Evolutionary conservation across 176 grass and related monocot species (phyloP).

Genomic region (Chloris gayana): DNA sequence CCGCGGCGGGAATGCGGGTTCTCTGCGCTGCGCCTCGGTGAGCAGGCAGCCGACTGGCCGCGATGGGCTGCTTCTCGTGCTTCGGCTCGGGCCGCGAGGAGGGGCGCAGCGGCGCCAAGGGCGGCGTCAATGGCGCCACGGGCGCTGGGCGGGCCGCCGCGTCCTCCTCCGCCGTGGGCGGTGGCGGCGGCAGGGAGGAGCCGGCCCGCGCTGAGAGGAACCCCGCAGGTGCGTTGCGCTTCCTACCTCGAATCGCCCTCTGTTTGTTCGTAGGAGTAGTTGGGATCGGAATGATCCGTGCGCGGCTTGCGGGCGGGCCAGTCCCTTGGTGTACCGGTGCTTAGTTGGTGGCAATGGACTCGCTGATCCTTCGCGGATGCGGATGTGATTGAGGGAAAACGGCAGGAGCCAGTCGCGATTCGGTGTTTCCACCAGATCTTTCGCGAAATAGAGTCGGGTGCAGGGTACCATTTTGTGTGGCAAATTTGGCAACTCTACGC

Average conservation of each 20-base stretch:
- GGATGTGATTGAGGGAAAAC: slow-evolving; percentile 26
- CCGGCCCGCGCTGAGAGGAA: slow-evolving; percentile 40
- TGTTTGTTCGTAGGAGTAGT: slow-evolving; percentile 25
- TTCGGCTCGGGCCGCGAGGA: slow-evolving; percentile 57
- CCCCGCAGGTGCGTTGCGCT: slow-evolving; percentile 43
- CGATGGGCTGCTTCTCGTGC: slow-evolving; percentile 93
- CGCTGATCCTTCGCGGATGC: slow-evolving; percentile 24
- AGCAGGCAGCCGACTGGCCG: neutral
- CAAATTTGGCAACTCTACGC: neutral
- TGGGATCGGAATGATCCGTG: slow-evolving; percentile 46
- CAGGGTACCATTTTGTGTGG: neutral
- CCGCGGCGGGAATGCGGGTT: slow-evolving; percentile 45
- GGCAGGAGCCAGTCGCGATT: neutral
- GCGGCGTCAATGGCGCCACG: neutral
- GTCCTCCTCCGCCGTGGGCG: slow-evolving; percentile 32
- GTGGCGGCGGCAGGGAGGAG: slow-evolving; percentile 34
- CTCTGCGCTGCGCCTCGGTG: slow-evolving; percentile 3
- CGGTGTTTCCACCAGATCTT: slow-evolving; percentile 19
- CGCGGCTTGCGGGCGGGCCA: neutral
- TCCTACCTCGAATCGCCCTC: neutral
- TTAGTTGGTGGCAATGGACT: neutral
- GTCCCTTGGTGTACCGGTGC: slow-evolving; percentile 8
- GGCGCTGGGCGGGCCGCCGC: slow-evolving; percentile 26
- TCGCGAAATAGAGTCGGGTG: too few species aligned
- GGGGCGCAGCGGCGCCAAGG: slow-evolving; percentile 25